Evolutionary conservation across 1,284 basidiomycete genomes (phyloP).

Genomic region (Baeospora myosura): DNA sequence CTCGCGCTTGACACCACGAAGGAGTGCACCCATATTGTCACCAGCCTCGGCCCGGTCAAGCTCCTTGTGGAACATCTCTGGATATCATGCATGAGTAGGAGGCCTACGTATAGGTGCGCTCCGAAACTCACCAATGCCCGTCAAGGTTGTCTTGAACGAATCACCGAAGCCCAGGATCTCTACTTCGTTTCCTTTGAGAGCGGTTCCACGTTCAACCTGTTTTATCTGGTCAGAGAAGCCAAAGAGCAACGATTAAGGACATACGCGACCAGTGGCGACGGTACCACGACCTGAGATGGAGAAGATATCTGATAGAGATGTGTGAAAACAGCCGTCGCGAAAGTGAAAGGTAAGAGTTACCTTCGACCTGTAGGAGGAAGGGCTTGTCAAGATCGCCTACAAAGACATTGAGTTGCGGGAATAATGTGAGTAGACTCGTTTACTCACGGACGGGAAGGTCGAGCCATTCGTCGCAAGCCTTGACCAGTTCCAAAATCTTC

Average conservation of each 20-base stretch:
- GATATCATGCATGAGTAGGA: slow-evolving; percentile 8
- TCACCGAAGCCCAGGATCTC: slow-evolving; percentile 89
- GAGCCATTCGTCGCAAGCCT: slow-evolving; percentile 91
- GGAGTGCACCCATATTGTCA: slow-evolving; percentile 98
- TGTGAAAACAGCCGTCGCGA: slow-evolving; percentile 5
- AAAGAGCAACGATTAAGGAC: slow-evolving; percentile 18
- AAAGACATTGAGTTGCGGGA: slow-evolving; percentile 8
- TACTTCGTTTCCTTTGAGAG: slow-evolving; percentile 90
- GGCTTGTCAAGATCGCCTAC: slow-evolving; percentile 94
- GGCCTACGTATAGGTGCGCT: neutral
- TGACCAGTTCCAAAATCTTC: slow-evolving; percentile 83
- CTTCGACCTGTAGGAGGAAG: slow-evolving; percentile 94
- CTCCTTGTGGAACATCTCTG: slow-evolving; percentile 99
- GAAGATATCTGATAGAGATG: slow-evolving; percentile 87
- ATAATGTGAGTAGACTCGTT: neutral
- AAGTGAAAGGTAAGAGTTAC: slow-evolving; percentile 22
- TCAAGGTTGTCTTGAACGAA: slow-evolving; percentile 87
- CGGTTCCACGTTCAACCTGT: slow-evolving; percentile 89
- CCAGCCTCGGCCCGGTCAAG: slow-evolving; percentile 97
- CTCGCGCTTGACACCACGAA: slow-evolving; percentile 97
- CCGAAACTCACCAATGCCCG: slow-evolving; percentile 74
- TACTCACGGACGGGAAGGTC: slow-evolving; percentile 84
- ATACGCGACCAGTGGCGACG: slow-evolving; percentile 87
- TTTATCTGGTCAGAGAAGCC: slow-evolving; percentile 1
- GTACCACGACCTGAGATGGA: slow-evolving; percentile 98